Evolutionary conservation across 2,329 filamentous ascomycete species (phyloP).

Genomic region (Herpotrichia juniperi): DNA sequence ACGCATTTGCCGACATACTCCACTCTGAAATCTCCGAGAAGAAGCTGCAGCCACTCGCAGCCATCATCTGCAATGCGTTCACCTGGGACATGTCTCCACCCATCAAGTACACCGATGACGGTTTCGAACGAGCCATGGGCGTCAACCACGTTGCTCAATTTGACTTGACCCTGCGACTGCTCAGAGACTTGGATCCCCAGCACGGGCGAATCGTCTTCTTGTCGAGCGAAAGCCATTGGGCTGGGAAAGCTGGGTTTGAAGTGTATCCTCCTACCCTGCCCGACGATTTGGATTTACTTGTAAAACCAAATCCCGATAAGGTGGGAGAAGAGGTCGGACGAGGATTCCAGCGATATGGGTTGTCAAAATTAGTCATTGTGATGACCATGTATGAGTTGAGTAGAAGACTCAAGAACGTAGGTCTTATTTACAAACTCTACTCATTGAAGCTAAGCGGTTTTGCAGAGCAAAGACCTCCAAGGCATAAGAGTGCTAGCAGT

Average conservation of each 20-base stretch:
- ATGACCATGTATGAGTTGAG: constrained; percentile 52
- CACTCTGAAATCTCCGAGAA: constrained; percentile 11
- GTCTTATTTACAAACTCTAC: background rate
- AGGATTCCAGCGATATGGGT: constrained; percentile 54
- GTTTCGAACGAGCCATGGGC: constrained; percentile 21
- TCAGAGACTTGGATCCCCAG: constrained; percentile 14
- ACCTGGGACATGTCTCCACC: constrained; percentile 21
- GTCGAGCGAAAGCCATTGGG: constrained; percentile 44
- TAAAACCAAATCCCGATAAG: constrained; percentile 40
- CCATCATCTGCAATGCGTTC: constrained; percentile 32
- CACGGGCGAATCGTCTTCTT: constrained; percentile 27
- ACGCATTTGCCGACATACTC: constrained; percentile 15
- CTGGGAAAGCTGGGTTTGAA: constrained; percentile 45
- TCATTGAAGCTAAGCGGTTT: background rate
- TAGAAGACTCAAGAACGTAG: constrained; percentile 34
- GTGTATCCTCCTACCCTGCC: constrained; percentile 43
- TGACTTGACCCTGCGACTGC: constrained; percentile 18
- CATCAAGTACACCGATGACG: constrained; percentile 20
- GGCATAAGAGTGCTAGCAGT: constrained; percentile 39
- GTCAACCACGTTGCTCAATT: constrained; percentile 29
- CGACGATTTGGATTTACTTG: constrained; percentile 42
- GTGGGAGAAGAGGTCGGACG: constrained; percentile 41
- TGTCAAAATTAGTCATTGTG: constrained; percentile 50
- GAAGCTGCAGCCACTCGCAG: constrained; percentile 14
- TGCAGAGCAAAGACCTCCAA: constrained; percentile 28